Evolutionary conservation across 768 basidiomycete species (phyloP).

Genomic region (Cyathus striatus): DNA sequence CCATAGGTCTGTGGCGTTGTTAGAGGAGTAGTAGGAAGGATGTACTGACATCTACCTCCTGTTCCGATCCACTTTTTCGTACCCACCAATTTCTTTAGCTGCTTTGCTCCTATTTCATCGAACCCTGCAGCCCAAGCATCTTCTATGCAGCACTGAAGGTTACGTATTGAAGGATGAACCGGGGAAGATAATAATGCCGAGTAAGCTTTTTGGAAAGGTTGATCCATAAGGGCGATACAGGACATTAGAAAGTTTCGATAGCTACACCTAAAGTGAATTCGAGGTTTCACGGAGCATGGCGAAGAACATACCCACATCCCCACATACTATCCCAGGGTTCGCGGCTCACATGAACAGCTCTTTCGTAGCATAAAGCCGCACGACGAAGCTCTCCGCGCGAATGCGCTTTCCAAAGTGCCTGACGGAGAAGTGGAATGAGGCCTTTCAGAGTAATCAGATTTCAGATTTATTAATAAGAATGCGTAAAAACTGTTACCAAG

Average conservation of each 20-base stretch:
- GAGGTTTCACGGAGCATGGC: conserved; percentile 1
- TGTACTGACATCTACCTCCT: conserved; percentile 41
- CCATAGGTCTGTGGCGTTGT: conserved; percentile 52
- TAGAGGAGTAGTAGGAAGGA: conserved; percentile 1
- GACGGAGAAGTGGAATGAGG: conserved; percentile 58
- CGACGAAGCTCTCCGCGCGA: conserved; percentile 41
- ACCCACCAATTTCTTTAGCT: conserved; percentile 51
- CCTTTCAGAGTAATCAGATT: conserved; percentile 38
- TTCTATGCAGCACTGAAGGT: conserved; percentile 78
- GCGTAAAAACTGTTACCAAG: no score
- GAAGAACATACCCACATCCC: conserved; percentile 61
- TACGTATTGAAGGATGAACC: conserved; percentile 60
- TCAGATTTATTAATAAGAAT: no score
- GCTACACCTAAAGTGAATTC: conserved; percentile 27
- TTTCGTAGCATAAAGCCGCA: conserved; percentile 62
- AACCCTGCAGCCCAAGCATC: conserved; percentile 77
- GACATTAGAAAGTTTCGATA: conserved; percentile 84
- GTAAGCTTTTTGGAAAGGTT: conserved; percentile 58
- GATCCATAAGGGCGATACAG: conserved; percentile 68
- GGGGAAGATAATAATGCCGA: conserved; percentile 53
- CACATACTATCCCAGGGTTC: conserved; percentile 62
- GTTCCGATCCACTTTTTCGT: conserved; percentile 81
- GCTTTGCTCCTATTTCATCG: conserved; percentile 61
- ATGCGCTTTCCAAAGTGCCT: conserved; percentile 47
- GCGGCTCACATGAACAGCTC: conserved; percentile 50